phyloP scores from a whole-genome alignment of 179 eudicot species.

The Corrigiola litoralis region DNA sequence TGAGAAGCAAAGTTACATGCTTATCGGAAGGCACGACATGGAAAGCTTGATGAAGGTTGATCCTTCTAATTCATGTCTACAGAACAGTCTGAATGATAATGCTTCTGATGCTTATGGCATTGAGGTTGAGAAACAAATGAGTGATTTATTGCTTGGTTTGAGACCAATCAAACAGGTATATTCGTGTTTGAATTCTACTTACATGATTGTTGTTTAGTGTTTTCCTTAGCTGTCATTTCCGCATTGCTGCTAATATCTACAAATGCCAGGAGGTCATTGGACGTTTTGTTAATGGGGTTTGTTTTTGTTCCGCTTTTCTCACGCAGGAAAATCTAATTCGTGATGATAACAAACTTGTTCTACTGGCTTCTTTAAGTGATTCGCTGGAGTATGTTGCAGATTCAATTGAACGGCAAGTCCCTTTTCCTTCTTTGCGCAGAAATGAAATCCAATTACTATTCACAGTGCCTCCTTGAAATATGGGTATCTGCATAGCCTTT shows the following conservation, averaged over 20 bases:
- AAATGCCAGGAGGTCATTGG: too few species aligned
- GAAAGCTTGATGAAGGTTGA: slow-evolving; percentile 86
- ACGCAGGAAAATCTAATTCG: slow-evolving; percentile 92
- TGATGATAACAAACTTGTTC: slow-evolving; percentile 89
- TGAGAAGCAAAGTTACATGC: slow-evolving; percentile 99
- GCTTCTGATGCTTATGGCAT: slow-evolving; percentile 60
- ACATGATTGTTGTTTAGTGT: not conserved
- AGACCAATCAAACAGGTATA: slow-evolving; percentile 94
- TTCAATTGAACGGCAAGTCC: slow-evolving; percentile 84
- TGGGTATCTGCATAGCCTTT: not conserved
- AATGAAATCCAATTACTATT: not conserved
- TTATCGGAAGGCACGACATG: slow-evolving; percentile 92
- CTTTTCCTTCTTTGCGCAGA: slow-evolving; percentile 1
- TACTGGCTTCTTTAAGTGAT: slow-evolving; percentile 93
- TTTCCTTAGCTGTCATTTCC: not conserved
- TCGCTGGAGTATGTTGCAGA: slow-evolving; percentile 99
- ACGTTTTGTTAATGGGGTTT: not conserved
- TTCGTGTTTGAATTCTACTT: not conserved
- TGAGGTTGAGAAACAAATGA: slow-evolving; percentile 74
- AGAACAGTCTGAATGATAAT: slow-evolving; percentile 39
- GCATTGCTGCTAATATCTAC: not conserved
- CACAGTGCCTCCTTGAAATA: not conserved
- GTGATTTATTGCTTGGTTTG: slow-evolving; percentile 71
- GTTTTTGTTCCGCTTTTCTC: slow-evolving; percentile 3
- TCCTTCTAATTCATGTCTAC: slow-evolving; percentile 85